phyloP scores from a whole-genome alignment of 2,329 filamentous ascomycete genomes.

The Myriosclerotinia duriaeana region DNA sequence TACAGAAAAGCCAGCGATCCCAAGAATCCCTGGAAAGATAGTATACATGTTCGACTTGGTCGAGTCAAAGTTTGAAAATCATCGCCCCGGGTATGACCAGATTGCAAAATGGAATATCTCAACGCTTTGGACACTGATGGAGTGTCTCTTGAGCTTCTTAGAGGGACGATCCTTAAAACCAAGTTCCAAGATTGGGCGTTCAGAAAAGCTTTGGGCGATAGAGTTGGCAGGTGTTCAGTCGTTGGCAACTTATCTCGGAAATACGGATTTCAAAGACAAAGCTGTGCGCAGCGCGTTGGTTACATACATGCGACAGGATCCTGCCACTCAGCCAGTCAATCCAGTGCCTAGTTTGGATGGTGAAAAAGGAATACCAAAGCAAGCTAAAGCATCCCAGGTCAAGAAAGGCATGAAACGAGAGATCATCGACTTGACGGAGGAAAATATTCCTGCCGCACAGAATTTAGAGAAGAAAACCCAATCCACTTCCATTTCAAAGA shows the following conservation, averaged over 20 bases:
- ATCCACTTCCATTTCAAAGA: background rate
- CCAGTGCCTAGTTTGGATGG: no score
- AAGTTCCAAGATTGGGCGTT: background rate
- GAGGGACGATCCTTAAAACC: background rate
- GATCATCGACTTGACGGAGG: background rate
- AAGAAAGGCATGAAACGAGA: background rate
- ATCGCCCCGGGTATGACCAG: background rate
- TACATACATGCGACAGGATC: background rate
- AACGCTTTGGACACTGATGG: constrained; percentile 6
- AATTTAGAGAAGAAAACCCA: background rate
- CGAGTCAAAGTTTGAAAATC: background rate
- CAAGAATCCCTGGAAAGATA: background rate
- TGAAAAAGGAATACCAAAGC: background rate
- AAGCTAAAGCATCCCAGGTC: background rate
- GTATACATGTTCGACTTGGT: background rate
- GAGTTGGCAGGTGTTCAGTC: background rate
- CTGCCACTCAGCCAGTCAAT: background rate
- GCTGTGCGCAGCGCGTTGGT: background rate
- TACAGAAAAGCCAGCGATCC: background rate
- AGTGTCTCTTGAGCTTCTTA: background rate
- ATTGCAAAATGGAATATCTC: background rate
- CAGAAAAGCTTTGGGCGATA: background rate
- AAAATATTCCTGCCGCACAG: background rate
- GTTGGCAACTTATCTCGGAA: background rate
- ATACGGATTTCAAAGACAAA: background rate